phyloP scores from a whole-genome alignment of 1,139 yeast genomes.

The Zygosaccharomyces sapae region DNA sequence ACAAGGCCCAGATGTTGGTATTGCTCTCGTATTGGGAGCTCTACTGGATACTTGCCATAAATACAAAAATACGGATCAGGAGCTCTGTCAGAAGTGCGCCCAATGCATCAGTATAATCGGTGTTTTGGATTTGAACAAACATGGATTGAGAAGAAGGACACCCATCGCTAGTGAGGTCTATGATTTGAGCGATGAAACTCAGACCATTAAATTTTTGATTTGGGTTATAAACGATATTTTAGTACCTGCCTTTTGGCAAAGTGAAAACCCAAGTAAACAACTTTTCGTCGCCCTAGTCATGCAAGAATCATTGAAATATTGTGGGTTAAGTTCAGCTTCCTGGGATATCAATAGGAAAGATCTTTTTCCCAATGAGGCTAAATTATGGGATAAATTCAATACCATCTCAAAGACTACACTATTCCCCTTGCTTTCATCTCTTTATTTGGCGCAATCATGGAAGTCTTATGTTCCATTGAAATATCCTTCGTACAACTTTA shows the following conservation, averaged over 20 bases:
- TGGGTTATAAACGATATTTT: slow-evolving; percentile 64
- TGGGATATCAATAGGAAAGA: slow-evolving; percentile 37
- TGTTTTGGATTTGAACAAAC: slow-evolving; percentile 64
- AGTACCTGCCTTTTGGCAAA: slow-evolving; percentile 81
- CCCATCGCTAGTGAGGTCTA: slow-evolving; percentile 49
- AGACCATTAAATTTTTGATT: slow-evolving; percentile 60
- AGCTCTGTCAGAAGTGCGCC: slow-evolving; percentile 57
- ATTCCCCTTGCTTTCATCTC: slow-evolving; percentile 69
- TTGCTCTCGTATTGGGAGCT: slow-evolving; percentile 45
- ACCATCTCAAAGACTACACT: slow-evolving; percentile 70
- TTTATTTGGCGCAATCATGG: slow-evolving; percentile 55
- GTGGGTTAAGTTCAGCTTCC: slow-evolving; percentile 47
- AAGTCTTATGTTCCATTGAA: slow-evolving; percentile 38
- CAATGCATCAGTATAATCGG: slow-evolving; percentile 75
- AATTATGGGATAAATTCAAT: slow-evolving; percentile 60
- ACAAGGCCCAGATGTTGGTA: slow-evolving; percentile 15
- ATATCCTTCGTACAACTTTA: slow-evolving; percentile 50
- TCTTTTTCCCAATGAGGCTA: slow-evolving; percentile 35
- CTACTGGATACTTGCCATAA: slow-evolving; percentile 58
- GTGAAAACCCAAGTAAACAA: slow-evolving; percentile 83
- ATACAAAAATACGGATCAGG: slow-evolving; percentile 48
- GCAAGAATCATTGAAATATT: slow-evolving; percentile 73
- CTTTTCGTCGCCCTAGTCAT: slow-evolving; percentile 81
- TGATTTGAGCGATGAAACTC: slow-evolving; percentile 59
- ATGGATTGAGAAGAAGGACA: slow-evolving; percentile 46